Evolutionary conservation across 164 flowering plant species (phyloP).

Genomic region (Hamamelis virginiana): DNA sequence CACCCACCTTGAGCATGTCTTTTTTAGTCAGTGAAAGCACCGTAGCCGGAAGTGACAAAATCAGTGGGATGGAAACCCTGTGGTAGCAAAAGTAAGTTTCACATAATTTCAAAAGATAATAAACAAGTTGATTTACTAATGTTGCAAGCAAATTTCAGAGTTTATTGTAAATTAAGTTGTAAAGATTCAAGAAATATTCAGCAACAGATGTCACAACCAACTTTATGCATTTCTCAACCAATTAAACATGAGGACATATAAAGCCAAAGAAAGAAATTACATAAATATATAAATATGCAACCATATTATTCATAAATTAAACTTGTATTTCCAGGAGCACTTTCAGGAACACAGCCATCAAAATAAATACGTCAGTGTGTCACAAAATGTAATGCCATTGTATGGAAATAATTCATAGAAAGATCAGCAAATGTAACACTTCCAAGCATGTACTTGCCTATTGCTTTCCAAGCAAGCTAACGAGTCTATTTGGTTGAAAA

Average conservation of each 20-base stretch:
- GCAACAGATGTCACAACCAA: background rate
- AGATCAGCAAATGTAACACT: background rate
- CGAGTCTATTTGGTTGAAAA: conserved; percentile 80
- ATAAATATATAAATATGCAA: background rate
- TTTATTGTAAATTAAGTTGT: background rate
- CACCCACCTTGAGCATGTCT: conserved; percentile 88
- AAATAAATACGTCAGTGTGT: background rate
- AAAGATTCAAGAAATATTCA: no score
- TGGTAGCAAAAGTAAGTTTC: conserved; percentile 15
- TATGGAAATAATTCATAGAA: background rate
- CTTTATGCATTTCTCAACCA: background rate
- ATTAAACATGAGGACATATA: background rate
- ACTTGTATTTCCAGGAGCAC: background rate
- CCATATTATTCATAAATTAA: background rate
- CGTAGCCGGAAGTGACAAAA: conserved; percentile 78
- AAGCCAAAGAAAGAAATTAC: background rate
- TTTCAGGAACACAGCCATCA: background rate
- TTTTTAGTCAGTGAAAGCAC: conserved; percentile 77
- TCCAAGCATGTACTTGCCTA: conserved; percentile 38
- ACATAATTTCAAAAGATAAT: conserved; percentile 2
- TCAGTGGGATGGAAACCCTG: conserved; percentile 82
- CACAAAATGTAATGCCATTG: background rate
- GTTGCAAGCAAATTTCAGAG: background rate
- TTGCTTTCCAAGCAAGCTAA: conserved; percentile 74
- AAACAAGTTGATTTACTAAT: background rate